These are phyloP conservation scores for Neofusicoccum laricinum DNA, from an alignment of 2,329 filamentous ascomycete species.

Conservation along the genomic window DNA sequence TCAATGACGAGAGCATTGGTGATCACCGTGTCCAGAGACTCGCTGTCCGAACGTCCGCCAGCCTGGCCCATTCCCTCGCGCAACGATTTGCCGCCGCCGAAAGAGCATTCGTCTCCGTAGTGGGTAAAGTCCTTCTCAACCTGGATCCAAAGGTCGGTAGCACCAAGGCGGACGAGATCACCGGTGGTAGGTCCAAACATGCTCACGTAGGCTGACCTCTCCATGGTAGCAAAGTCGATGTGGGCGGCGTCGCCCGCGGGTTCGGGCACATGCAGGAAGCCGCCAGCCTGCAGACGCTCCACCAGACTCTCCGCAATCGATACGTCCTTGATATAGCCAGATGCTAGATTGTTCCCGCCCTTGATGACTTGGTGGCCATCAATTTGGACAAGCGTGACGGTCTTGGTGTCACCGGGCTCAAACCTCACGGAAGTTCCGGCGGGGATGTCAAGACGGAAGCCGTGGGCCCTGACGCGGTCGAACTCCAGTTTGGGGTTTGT, in stretches of 20 bases:
- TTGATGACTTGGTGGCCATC: conserved; percentile 74
- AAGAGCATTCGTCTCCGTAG: conserved; percentile 93
- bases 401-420: conserved; percentile 89
- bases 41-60: conserved; percentile 67
- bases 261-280: conserved; percentile 75
- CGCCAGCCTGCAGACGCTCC: conserved; percentile 63
- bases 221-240: conserved; percentile 67
- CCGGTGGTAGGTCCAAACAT: conserved; percentile 95
- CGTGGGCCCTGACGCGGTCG: conserved; percentile 78
- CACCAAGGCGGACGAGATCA: conserved; percentile 76
- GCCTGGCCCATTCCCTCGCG: conserved; percentile 96
- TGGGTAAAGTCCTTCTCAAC: conserved; percentile 81
- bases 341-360: conserved; percentile 79
- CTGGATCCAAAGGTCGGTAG: conserved; percentile 84
- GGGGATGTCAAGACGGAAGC: conserved; percentile 82
- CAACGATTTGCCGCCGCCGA: conserved; percentile 90
- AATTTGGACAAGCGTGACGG: conserved; percentile 86
- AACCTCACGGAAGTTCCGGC: conserved; percentile 91
- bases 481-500: conserved; percentile 89
- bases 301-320: conserved; percentile 65
- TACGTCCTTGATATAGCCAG: conserved; percentile 65
- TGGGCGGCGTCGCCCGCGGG: conserved; percentile 55
- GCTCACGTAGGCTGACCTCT: conserved; percentile 71
- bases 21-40: conserved; percentile 79
- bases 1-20: conserved; percentile 89